These are phyloP conservation scores for Marasmius sp. DNA, from an alignment of 1,284 basidiomycete genomes.

Conservation along the genomic window DNA sequence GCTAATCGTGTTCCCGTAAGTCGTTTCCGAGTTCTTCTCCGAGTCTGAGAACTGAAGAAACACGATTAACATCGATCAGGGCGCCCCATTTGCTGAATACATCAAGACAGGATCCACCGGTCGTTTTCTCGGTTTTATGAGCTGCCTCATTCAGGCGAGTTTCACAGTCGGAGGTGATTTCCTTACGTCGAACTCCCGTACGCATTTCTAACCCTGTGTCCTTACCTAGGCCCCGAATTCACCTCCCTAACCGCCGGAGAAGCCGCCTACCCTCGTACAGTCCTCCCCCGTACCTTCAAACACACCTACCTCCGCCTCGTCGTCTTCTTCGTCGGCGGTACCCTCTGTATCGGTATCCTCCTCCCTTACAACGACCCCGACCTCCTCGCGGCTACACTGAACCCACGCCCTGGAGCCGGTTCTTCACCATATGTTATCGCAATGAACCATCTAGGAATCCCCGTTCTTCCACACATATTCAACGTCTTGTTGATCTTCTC, in stretches of 20 bases:
- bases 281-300: slow-evolving; percentile 42
- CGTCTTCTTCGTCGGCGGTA: slow-evolving; percentile 51
- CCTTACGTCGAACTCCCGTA: not conserved
- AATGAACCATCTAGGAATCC: slow-evolving; percentile 60
- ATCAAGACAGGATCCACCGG: slow-evolving; percentile 41
- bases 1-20: not conserved
- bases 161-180: slow-evolving; percentile 41
- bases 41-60: not conserved
- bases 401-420: slow-evolving; percentile 55
- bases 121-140: slow-evolving; percentile 45
- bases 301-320: slow-evolving; percentile 48
- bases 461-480: slow-evolving; percentile 61
- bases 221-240: slow-evolving; percentile 41
- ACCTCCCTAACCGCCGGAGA: slow-evolving; percentile 51
- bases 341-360: slow-evolving; percentile 64
- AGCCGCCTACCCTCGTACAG: slow-evolving; percentile 38
- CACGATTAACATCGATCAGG: slow-evolving; percentile 15
- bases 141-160: slow-evolving; percentile 46
- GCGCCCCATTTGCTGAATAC: slow-evolving; percentile 46
- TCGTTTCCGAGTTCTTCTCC: slow-evolving; percentile 27
- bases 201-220: not conserved
- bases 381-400: slow-evolving; percentile 43
- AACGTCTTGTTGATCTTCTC: slow-evolving; percentile 66
- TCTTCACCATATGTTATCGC: slow-evolving; percentile 76
- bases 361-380: slow-evolving; percentile 63